Evolutionary conservation across 2,329 filamentous ascomycete species (phyloP).

Genomic region (Pseudogymnoascus pannorum): DNA sequence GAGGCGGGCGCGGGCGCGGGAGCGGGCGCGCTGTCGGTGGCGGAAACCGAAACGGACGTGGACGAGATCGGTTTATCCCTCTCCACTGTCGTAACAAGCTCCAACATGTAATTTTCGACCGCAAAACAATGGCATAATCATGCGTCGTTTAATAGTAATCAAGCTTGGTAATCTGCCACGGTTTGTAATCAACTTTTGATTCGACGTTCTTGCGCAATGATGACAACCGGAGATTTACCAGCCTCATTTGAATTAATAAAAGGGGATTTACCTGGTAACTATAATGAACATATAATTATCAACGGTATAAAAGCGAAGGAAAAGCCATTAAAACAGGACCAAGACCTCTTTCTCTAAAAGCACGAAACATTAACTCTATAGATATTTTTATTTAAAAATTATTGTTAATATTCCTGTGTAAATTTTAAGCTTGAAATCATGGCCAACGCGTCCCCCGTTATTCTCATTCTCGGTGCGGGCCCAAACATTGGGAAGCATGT

Average conservation of each 20-base stretch:
- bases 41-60: not conserved
- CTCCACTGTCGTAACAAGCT: too few species aligned
- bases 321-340: not conserved
- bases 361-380: not conserved
- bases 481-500: conserved; percentile 33
- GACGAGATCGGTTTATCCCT: not conserved
- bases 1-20: not conserved
- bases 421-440: not conserved
- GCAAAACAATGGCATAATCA: too few species aligned
- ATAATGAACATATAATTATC: not conserved
- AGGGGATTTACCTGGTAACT: not conserved
- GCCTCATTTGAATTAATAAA: not conserved
- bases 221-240: not conserved
- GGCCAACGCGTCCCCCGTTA: conserved; percentile 17
- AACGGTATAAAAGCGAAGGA: not conserved
- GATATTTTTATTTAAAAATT: not conserved
- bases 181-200: not conserved
- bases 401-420: not conserved
- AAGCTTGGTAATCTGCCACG: not conserved
- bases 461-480: conserved; percentile 37
- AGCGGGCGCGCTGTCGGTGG: not conserved
- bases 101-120: too few species aligned
- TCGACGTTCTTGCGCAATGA: not conserved
- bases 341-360: too few species aligned
- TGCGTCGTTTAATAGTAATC: too few species aligned